These are phyloP conservation scores for Cladosporium sp. DNA, from an alignment of 2,329 filamentous ascomycete genomes.

Conservation along the genomic window DNA sequence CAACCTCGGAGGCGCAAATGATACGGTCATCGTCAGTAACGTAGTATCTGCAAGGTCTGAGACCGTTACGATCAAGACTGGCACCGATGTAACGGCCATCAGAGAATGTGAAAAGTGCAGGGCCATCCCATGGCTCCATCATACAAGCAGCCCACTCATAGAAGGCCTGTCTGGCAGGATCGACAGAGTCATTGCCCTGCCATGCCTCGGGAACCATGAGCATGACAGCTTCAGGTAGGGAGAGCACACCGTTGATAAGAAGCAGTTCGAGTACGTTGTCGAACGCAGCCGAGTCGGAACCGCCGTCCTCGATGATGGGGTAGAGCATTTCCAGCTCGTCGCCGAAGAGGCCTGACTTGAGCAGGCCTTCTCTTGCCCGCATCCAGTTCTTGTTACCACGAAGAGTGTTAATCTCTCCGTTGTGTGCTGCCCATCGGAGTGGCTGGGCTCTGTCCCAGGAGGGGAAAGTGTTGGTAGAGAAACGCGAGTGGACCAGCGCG, in stretches of 20 bases:
- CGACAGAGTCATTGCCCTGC: constrained; percentile 90
- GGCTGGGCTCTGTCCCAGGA: constrained; percentile 98
- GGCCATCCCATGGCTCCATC: constrained; percentile 99
- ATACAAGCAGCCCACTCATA: constrained; percentile 98
- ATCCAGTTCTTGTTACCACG: constrained; percentile 99
- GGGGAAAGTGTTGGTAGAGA: constrained; percentile 97
- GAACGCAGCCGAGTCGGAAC: constrained; percentile 93
- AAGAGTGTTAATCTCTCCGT: constrained; percentile 96
- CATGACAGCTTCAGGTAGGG: constrained; percentile 94
- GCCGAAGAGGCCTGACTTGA: constrained; percentile 88
- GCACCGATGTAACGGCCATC: constrained; percentile 96
- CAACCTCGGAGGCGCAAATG: constrained; percentile 94
- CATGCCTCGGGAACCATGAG: constrained; percentile 97
- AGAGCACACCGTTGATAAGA: constrained; percentile 92
- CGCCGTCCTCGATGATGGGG: constrained; percentile 92
- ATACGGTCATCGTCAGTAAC: constrained; percentile 95
- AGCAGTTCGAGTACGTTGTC: constrained; percentile 94
- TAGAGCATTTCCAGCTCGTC: constrained; percentile 88
- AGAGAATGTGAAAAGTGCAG: constrained; percentile 93
- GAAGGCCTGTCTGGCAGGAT: constrained; percentile 91
- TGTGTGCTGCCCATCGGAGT: constrained; percentile 93
- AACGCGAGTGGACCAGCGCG: constrained; percentile 91
- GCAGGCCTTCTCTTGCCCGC: constrained; percentile 90
- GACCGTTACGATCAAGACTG: constrained; percentile 91
- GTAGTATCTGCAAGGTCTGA: constrained; percentile 94